Evolutionary conservation across 768 basidiomycete species (phyloP).

Genomic region (Hortiboletus flavorubellus): DNA sequence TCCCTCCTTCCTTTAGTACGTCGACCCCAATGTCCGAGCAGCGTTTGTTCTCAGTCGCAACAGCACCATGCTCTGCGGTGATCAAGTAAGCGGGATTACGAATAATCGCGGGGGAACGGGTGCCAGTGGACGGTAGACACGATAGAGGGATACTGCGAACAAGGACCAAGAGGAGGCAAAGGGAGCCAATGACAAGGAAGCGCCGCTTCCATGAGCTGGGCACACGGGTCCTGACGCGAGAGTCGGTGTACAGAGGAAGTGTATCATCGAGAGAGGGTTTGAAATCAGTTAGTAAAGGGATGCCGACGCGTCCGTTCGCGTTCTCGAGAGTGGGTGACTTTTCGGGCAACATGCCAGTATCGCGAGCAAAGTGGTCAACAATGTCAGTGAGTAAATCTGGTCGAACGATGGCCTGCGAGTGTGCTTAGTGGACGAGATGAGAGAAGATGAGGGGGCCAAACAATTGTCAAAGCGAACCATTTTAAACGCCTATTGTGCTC

Average conservation of each 20-base stretch:
- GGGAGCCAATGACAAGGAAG: slow-evolving; percentile 7
- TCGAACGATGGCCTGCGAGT: not conserved
- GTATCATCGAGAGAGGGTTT: not conserved
- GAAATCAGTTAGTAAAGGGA: not conserved
- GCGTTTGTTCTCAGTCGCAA: slow-evolving; percentile 81
- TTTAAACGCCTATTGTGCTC: too few species aligned
- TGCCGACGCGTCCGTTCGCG: not conserved
- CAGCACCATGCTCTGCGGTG: slow-evolving; percentile 73
- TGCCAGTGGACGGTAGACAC: not conserved
- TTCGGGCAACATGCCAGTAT: slow-evolving; percentile 7
- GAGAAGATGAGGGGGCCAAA: not conserved
- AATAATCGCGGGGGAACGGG: not conserved
- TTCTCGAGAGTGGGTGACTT: not conserved
- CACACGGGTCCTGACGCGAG: not conserved
- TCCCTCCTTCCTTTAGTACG: slow-evolving; percentile 77
- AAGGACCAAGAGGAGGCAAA: slow-evolving; percentile 16
- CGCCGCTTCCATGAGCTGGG: slow-evolving; percentile 11
- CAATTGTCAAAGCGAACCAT: too few species aligned
- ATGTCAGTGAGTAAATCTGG: not conserved
- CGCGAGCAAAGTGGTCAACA: not conserved
- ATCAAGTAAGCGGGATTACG: slow-evolving; percentile 58
- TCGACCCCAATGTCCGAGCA: slow-evolving; percentile 86
- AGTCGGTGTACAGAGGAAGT: slow-evolving; percentile 22
- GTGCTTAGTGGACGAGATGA: not conserved
- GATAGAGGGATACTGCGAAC: not conserved